These are phyloP conservation scores for Erythrophleum fordii DNA, from an alignment of 306 rosid genomes.

Conservation along the genomic window DNA sequence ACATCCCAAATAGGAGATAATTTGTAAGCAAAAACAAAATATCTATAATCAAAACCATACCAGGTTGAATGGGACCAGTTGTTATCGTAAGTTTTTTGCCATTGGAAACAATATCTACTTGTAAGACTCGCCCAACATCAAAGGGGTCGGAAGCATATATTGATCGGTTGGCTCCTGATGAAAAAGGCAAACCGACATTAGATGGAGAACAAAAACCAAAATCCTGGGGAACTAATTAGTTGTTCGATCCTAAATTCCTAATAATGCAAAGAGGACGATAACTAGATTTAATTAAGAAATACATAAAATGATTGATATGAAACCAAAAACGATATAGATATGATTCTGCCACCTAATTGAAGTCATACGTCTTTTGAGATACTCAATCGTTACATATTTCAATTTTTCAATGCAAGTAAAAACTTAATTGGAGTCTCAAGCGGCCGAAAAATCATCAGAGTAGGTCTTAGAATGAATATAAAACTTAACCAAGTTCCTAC, in stretches of 20 bases:
- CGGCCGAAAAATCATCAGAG: not conserved
- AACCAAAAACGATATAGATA: constrained; percentile 10
- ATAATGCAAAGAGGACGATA: constrained; percentile 23
- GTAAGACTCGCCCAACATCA: constrained; percentile 88
- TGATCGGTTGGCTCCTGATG: constrained; percentile 72
- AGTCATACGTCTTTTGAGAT: not conserved
- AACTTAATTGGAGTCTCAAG: constrained; percentile 2
- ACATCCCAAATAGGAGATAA: constrained; percentile 7
- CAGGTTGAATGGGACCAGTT: constrained; percentile 80
- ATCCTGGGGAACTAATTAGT: constrained; percentile 9
- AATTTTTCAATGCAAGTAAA: not conserved
- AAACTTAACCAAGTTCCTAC: not conserved
- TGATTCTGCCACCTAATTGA: constrained; percentile 3
- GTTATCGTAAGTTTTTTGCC: constrained; percentile 67
- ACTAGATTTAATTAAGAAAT: constrained; percentile 1
- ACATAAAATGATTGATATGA: not conserved
- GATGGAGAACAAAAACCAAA: constrained; percentile 16
- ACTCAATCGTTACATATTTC: not conserved
- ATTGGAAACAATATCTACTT: constrained; percentile 70
- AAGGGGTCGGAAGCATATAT: constrained; percentile 86
- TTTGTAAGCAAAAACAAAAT: not conserved
- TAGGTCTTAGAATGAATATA: not conserved
- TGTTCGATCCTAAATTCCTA: not conserved
- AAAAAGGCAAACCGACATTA: constrained; percentile 40
- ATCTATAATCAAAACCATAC: constrained; percentile 56